These are phyloP conservation scores for Hemisphaericaspora nanyangensis DNA, from an alignment of 805 yeast species.

Conservation along the genomic window DNA sequence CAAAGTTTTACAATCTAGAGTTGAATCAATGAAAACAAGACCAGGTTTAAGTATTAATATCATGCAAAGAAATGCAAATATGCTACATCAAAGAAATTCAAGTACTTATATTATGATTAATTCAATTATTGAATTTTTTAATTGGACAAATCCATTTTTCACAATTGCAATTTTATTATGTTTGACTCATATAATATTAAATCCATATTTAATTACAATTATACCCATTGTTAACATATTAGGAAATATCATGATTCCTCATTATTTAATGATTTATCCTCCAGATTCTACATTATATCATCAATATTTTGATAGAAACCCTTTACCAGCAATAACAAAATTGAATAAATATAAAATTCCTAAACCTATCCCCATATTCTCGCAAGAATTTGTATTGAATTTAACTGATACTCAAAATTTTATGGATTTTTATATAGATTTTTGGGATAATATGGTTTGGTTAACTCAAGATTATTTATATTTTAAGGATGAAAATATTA, in stretches of 20 bases:
- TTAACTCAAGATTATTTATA: constrained; percentile 54
- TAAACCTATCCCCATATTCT: constrained; percentile 72
- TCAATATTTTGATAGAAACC: constrained; percentile 20
- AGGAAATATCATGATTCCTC: constrained; percentile 61
- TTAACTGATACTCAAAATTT: constrained; percentile 82
- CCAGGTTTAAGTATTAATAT: constrained; percentile 68
- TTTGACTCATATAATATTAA: constrained; percentile 50
- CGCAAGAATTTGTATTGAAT: constrained; percentile 73
- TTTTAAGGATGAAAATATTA: constrained; percentile 59
- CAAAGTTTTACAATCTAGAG: constrained; percentile 45
- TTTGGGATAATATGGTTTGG: constrained; percentile 55
- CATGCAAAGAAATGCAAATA: constrained; percentile 66
- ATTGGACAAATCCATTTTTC: constrained; percentile 61
- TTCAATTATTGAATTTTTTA: constrained; percentile 47
- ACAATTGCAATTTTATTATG: constrained; percentile 56
- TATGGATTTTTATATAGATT: constrained; percentile 59
- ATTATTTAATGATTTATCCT: constrained; percentile 58
- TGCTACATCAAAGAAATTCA: constrained; percentile 59
- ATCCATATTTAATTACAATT: constrained; percentile 53
- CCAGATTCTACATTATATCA: constrained; percentile 44
- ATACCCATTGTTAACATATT: constrained; percentile 55
- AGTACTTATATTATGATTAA: constrained; percentile 61
- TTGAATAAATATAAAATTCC: constrained; percentile 48
- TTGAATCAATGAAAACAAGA: constrained; percentile 56
- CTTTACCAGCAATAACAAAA: constrained; percentile 46